A percentile compares a stretch with the other conserved stretches of the same genome.
These are phyloP conservation scores for Aspergillus hortae DNA, from an alignment of 2,329 filamentous ascomycete species.

Conservation along the genomic window DNA sequence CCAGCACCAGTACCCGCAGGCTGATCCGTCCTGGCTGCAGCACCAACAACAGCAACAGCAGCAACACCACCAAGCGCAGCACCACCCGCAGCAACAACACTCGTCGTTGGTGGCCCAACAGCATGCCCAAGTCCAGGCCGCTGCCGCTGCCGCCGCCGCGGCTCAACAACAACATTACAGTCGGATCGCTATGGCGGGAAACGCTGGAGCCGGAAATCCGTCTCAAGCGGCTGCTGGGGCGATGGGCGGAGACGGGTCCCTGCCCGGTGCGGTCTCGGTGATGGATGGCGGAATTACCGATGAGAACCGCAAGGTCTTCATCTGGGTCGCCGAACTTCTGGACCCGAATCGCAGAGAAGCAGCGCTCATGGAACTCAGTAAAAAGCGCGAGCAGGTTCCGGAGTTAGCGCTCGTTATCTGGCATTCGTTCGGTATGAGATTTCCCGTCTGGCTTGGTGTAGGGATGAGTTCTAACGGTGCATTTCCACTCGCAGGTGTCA, in stretches of 20 bases:
- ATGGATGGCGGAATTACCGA: constrained; percentile 72
- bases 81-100: constrained; percentile 40
- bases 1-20: constrained; percentile 51
- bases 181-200: constrained; percentile 66
- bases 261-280: constrained; percentile 32
- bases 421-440: constrained; percentile 86
- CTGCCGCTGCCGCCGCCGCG: constrained; percentile 37
- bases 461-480: background rate
- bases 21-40: constrained; percentile 44
- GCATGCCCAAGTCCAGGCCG: constrained; percentile 55
- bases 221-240: constrained; percentile 38
- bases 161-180: constrained; percentile 61
- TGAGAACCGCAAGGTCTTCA: constrained; percentile 88
- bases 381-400: constrained; percentile 97
- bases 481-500: constrained; percentile 64
- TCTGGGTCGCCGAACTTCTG: constrained; percentile 87
- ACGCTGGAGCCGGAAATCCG: constrained; percentile 43
- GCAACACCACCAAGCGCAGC: constrained; percentile 36
- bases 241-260: constrained; percentile 45
- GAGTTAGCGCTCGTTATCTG: constrained; percentile 94
- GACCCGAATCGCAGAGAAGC: constrained; percentile 84
- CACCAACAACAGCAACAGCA: constrained; percentile 44
- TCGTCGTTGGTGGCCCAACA: constrained; percentile 45
- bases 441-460: background rate
- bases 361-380: constrained; percentile 90